Percentiles rank a stretch among this genome's conserved stretches.
Evolutionary conservation across 2,329 filamentous ascomycete species (phyloP).

Genomic region (Aaosphaeria pasadenensis): DNA sequence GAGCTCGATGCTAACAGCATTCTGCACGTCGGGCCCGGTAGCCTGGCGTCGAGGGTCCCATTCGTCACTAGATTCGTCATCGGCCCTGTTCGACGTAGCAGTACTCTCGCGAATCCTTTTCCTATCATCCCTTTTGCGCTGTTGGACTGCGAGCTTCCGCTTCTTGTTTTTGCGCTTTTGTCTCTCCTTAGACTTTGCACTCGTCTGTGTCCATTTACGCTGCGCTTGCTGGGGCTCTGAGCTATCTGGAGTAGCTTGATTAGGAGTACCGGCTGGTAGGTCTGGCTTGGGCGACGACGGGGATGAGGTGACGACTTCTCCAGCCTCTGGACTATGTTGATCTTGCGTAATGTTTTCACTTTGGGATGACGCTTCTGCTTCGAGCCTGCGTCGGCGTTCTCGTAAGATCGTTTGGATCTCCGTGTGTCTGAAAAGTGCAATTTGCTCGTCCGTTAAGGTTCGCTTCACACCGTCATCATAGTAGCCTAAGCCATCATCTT

Average conservation of each 20-base stretch:
- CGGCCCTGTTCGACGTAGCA: slow-evolving; percentile 18
- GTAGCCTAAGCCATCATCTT: slow-evolving; percentile 71
- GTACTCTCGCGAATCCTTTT: slow-evolving; percentile 39
- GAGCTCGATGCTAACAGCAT: slow-evolving; percentile 40
- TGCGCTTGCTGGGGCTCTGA: slow-evolving; percentile 8
- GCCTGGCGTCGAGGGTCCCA: slow-evolving; percentile 46
- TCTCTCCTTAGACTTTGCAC: slow-evolving; percentile 17
- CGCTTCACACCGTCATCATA: slow-evolving; percentile 85
- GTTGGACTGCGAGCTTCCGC: slow-evolving; percentile 7
- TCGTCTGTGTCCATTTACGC: slow-evolving; percentile 25
- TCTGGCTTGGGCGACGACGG: not conserved
- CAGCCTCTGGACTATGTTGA: not conserved
- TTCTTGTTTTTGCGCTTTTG: slow-evolving; percentile 10
- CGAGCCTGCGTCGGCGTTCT: slow-evolving; percentile 21
- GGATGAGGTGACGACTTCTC: not conserved
- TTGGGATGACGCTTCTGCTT: slow-evolving; percentile 8
- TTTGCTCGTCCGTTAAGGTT: slow-evolving; percentile 87
- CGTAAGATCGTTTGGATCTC: slow-evolving; percentile 71
- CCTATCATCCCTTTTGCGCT: slow-evolving; percentile 22
- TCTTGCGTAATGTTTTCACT: not conserved
- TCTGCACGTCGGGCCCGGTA: slow-evolving; percentile 43
- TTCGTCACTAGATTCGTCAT: slow-evolving; percentile 35
- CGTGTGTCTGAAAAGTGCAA: slow-evolving; percentile 84
- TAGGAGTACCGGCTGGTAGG: too few species aligned
- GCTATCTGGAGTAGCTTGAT: not conserved